These are phyloP conservation scores for Blechomonas ayalai DNA, from an alignment of 208 protist genomes.

Conservation along the genomic window DNA sequence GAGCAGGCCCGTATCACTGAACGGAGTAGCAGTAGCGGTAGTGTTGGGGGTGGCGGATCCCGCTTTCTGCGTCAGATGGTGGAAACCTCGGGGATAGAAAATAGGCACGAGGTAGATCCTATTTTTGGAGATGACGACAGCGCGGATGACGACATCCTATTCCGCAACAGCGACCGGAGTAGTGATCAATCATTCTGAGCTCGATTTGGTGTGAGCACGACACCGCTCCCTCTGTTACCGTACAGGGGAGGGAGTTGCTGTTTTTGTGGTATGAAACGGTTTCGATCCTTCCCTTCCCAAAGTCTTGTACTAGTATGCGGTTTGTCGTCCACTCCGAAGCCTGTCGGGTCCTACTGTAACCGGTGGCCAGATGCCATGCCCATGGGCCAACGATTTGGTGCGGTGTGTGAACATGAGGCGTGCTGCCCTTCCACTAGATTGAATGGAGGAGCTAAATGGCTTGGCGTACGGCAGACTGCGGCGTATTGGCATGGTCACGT, in stretches of 20 bases:
- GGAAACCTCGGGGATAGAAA: too few relatives aligned
- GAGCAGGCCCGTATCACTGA: slow-evolving; percentile 7
- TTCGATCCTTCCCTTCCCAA: slow-evolving; percentile 14
- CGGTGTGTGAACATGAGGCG: not conserved
- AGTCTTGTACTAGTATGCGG: too few relatives aligned
- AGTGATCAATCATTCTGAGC: slow-evolving; percentile 1
- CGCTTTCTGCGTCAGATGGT: too few relatives aligned
- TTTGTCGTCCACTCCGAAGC: too few relatives aligned
- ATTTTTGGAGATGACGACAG: slow-evolving; percentile 4
- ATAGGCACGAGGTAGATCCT: not conserved
- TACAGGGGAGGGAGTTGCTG: slow-evolving; percentile 14
- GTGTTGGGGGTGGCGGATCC: too few relatives aligned
- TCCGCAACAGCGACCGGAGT: slow-evolving; percentile 1
- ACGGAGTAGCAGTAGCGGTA: slow-evolving; percentile 1
- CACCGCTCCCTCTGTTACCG: slow-evolving; percentile 6
- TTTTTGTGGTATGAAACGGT: slow-evolving; percentile 18
- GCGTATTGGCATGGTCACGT: not conserved
- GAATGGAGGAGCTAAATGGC: not conserved
- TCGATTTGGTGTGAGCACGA: slow-evolving; percentile 7
- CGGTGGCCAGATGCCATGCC: slow-evolving; percentile 4
- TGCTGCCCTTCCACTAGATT: not conserved
- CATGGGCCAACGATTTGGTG: slow-evolving; percentile 12
- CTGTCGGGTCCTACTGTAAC: too few relatives aligned
- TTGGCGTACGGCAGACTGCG: not conserved
- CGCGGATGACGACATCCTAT: slow-evolving; percentile 10